These are phyloP conservation scores for Plantago rigida DNA, from an alignment of 305 asterid genomes.

Conservation along the genomic window DNA sequence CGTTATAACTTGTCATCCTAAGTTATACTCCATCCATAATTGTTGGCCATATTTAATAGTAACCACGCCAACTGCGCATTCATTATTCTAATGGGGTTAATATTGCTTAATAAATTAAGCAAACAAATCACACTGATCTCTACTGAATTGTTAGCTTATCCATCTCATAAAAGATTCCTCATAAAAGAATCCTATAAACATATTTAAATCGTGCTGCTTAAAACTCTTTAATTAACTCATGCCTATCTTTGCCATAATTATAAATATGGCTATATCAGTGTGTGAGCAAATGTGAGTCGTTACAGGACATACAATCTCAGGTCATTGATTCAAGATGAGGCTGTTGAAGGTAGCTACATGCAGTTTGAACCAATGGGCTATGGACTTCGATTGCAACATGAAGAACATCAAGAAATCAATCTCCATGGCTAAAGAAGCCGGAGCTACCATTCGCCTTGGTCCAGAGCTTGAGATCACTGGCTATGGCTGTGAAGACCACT, in stretches of 20 bases:
- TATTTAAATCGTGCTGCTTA: too few relatives aligned
- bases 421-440: conserved; percentile 45
- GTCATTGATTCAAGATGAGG: conserved; percentile 37
- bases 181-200: background rate
- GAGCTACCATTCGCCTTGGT: conserved; percentile 62
- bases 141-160: too few relatives aligned
- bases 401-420: conserved; percentile 57
- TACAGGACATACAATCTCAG: background rate
- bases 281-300: background rate
- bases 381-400: conserved; percentile 70
- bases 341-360: conserved; percentile 63
- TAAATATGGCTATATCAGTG: background rate
- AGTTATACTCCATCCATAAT: too few relatives aligned
- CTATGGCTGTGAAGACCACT: conserved; percentile 74
- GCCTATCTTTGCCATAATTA: background rate
- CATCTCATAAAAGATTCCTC: too few relatives aligned
- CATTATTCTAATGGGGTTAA: too few relatives aligned
- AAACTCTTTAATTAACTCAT: background rate
- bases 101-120: too few relatives aligned
- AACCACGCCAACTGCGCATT: too few relatives aligned
- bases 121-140: too few relatives aligned
- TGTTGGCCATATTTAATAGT: too few relatives aligned
- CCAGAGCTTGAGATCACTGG: conserved; percentile 81
- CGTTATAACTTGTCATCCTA: too few relatives aligned
- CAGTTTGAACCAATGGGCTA: conserved; percentile 76